Conservation (phyloP, 495 filamentous ascomycete genomes). For the Apodospora peruviana region DNA sequence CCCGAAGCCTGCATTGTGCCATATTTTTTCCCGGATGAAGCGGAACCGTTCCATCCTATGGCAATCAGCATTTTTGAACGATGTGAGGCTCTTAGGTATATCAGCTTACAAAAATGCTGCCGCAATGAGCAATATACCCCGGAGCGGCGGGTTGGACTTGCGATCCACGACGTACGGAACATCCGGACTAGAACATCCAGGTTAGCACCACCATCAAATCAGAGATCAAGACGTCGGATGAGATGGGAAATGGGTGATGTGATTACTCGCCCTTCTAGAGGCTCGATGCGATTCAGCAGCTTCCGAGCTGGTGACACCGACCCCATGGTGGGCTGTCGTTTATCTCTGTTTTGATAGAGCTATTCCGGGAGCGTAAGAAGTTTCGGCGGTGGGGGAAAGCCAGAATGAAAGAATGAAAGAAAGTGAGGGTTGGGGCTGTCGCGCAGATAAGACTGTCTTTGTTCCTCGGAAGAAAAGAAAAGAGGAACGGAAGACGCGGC, state of each 20-base stretch:
- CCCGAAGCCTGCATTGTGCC: conserved; percentile 68
- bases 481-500: no score
- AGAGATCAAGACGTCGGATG: no score
- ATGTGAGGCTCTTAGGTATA: background rate
- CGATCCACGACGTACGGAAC: conserved; percentile 23
- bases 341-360: no score
- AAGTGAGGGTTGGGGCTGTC: no score
- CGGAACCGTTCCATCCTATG: conserved; percentile 29
- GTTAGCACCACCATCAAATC: no score
- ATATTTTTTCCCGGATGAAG: conserved; percentile 32
- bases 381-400: no score
- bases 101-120: conserved; percentile 20
- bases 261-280: conserved; percentile 13
- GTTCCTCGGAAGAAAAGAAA: no score
- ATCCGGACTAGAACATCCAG: conserved; percentile 17
- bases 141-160: conserved; percentile 19
- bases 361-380: no score
- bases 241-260: background rate
- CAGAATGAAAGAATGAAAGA: no score
- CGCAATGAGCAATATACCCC: conserved; percentile 18
- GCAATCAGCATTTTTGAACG: background rate
- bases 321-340: no score
- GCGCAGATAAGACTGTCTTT: no score
- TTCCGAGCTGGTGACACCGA: conserved; percentile 1
- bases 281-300: conserved; percentile 16